Percentiles rank a stretch among this genome's conserved stretches.
phyloP scores from a whole-genome alignment of 768 basidiomycete species.

The Omphalotus guepiniiformis region DNA sequence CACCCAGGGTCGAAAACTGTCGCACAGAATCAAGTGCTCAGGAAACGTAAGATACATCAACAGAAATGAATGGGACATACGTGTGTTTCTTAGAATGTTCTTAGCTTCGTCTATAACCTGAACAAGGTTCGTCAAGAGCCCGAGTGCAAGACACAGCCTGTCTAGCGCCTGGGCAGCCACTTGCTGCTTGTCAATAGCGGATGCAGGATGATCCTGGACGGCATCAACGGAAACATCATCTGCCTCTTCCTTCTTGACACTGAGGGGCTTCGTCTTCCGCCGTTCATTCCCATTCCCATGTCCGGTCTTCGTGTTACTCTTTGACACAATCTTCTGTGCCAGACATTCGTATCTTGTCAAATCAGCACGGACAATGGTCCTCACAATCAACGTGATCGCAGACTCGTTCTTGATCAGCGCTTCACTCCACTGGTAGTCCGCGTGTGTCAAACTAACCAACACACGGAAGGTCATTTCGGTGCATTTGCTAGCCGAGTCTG shows the following conservation, averaged over 20 bases:
- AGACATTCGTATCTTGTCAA: slow-evolving; percentile 11
- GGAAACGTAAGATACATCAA: not conserved
- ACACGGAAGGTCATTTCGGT: slow-evolving; percentile 58
- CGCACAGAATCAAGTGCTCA: not conserved
- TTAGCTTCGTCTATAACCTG: slow-evolving; percentile 51
- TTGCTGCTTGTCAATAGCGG: not conserved
- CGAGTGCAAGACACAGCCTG: slow-evolving; percentile 68
- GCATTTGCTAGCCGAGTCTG: slow-evolving; percentile 37
- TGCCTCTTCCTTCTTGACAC: slow-evolving; percentile 16
- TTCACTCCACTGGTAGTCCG: slow-evolving; percentile 50
- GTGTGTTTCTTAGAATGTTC: slow-evolving; percentile 38
- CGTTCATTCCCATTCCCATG: slow-evolving; percentile 15
- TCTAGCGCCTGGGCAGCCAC: slow-evolving; percentile 50
- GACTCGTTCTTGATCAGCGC: slow-evolving; percentile 44
- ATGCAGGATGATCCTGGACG: not conserved
- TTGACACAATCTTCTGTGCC: not conserved
- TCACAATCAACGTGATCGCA: slow-evolving; percentile 43
- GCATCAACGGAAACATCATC: slow-evolving; percentile 3
- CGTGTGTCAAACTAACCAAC: slow-evolving; percentile 69
- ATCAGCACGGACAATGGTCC: slow-evolving; percentile 41
- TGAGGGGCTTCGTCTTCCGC: slow-evolving; percentile 10
- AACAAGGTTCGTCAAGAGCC: slow-evolving; percentile 71
- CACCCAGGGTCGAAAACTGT: slow-evolving; percentile 10
- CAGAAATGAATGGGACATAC: slow-evolving; percentile 32
- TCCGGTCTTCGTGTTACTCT: slow-evolving; percentile 8